Percentiles rank a stretch among this genome's conserved stretches.
Conservation (phyloP, 768 basidiomycete genomes). For the Daedalea quercina region DNA sequence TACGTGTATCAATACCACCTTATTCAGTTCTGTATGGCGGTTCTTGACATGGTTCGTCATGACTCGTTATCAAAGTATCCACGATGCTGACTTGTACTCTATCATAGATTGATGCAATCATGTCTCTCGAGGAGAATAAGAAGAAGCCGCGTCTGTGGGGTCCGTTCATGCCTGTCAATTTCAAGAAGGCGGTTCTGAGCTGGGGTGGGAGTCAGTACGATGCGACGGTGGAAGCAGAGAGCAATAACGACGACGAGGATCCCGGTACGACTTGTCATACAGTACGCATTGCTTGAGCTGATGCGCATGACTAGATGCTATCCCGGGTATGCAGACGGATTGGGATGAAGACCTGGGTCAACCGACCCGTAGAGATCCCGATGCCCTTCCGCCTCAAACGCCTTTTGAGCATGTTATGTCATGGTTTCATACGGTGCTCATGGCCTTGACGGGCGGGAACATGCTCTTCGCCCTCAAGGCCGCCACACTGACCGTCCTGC, state of each 20-base stretch:
- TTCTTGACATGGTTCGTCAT: slow-evolving; percentile 30
- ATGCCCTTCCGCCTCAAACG: slow-evolving; percentile 66
- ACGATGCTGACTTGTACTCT: background rate
- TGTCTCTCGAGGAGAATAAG: slow-evolving; percentile 46
- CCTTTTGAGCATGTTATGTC: slow-evolving; percentile 45
- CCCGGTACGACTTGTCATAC: slow-evolving; percentile 32
- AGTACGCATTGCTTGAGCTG: background rate
- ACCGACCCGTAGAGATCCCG: slow-evolving; percentile 59
- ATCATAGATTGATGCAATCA: slow-evolving; percentile 52
- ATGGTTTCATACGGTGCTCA: slow-evolving; percentile 33
- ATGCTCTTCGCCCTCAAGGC: slow-evolving; percentile 67
- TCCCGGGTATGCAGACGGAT: slow-evolving; percentile 47
- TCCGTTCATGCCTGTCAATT: slow-evolving; percentile 29
- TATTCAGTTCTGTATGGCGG: slow-evolving; percentile 28
- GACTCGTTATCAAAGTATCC: too few species aligned
- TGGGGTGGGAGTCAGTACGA: slow-evolving; percentile 41
- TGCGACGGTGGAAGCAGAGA: slow-evolving; percentile 34
- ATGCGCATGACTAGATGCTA: slow-evolving; percentile 34
- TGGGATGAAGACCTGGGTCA: slow-evolving; percentile 45
- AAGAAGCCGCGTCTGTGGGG: slow-evolving; percentile 46
- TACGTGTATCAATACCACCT: slow-evolving; percentile 63
- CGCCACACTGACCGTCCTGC: slow-evolving; percentile 40
- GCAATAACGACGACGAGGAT: slow-evolving; percentile 57
- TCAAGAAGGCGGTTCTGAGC: slow-evolving; percentile 20
- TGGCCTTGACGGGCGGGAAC: slow-evolving; percentile 48